Evolutionary conservation across 2,329 filamentous ascomycete genomes (phyloP).

Genomic region (Paracoccidioides lutzii): DNA sequence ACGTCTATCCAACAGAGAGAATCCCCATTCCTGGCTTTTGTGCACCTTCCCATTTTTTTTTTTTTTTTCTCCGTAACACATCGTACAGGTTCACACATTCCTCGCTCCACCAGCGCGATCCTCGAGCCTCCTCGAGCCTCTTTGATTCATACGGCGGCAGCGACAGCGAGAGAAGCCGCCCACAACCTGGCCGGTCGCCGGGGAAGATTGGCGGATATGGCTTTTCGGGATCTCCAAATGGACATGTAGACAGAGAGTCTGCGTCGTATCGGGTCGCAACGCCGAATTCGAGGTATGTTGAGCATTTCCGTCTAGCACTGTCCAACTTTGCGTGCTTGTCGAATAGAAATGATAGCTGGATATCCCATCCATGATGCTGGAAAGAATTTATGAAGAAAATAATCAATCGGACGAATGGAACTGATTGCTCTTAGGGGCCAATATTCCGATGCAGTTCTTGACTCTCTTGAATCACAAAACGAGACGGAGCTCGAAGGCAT

Average conservation of each 20-base stretch:
- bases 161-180: conserved; percentile 29
- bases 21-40: background rate
- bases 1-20: background rate
- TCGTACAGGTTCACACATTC: conserved; percentile 50
- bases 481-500: conserved; percentile 84
- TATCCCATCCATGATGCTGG: background rate
- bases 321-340: background rate
- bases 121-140: conserved; percentile 55
- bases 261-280: conserved; percentile 51
- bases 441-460: conserved; percentile 82
- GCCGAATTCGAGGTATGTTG: conserved; percentile 52
- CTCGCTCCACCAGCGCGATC: conserved; percentile 55
- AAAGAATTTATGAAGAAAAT: background rate
- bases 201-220: conserved; percentile 23
- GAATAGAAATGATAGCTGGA: no score
- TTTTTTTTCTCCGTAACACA: background rate
- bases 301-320: background rate
- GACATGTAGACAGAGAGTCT: conserved; percentile 5
- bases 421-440: conserved; percentile 51
- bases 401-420: background rate
- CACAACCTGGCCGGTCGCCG: conserved; percentile 26
- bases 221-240: conserved; percentile 10
- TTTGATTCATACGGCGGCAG: conserved; percentile 62
- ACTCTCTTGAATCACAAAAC: conserved; percentile 92
- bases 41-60: background rate